Evolutionary conservation across 345 rosid species (phyloP).

Genomic region (Arabis hirsuta): DNA sequence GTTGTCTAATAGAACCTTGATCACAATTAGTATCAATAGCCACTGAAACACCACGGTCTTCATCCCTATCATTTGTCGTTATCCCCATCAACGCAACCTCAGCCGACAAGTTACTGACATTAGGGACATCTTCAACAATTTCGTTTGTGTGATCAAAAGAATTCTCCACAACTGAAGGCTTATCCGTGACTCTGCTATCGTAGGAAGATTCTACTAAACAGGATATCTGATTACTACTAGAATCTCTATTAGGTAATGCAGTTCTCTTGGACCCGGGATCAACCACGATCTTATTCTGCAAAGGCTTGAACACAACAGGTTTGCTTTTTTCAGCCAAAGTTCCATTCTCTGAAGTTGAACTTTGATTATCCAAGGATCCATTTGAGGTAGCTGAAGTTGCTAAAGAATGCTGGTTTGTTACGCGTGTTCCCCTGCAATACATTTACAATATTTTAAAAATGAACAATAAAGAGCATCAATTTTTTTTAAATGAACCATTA

Average conservation of each 20-base stretch:
- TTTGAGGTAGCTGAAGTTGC: conserved; percentile 48
- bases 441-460: neutral
- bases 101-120: conserved; percentile 41
- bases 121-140: conserved; percentile 22
- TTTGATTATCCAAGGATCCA: conserved; percentile 57
- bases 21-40: conserved; percentile 46
- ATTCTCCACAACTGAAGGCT: conserved; percentile 33
- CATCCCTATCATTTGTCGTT: conserved; percentile 44
- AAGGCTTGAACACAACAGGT: conserved; percentile 22
- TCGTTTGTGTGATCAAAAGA: conserved; percentile 34
- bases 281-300: conserved; percentile 21
- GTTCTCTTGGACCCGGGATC: conserved; percentile 40
- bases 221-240: conserved; percentile 32
- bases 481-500: neutral
- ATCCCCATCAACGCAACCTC: conserved; percentile 50
- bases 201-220: conserved; percentile 40
- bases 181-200: conserved; percentile 28
- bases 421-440: conserved; percentile 59
- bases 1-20: conserved; percentile 48
- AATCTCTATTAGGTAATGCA: conserved; percentile 30
- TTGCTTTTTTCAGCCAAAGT: conserved; percentile 35
- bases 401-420: conserved; percentile 48
- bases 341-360: conserved; percentile 45
- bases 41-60: conserved; percentile 42
- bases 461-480: neutral